A percentile compares a stretch with the other conserved stretches of the same genome.
These are phyloP conservation scores for Apiotrichum veenhuisii DNA, from an alignment of 1,284 basidiomycete genomes.

Conservation along the genomic window DNA sequence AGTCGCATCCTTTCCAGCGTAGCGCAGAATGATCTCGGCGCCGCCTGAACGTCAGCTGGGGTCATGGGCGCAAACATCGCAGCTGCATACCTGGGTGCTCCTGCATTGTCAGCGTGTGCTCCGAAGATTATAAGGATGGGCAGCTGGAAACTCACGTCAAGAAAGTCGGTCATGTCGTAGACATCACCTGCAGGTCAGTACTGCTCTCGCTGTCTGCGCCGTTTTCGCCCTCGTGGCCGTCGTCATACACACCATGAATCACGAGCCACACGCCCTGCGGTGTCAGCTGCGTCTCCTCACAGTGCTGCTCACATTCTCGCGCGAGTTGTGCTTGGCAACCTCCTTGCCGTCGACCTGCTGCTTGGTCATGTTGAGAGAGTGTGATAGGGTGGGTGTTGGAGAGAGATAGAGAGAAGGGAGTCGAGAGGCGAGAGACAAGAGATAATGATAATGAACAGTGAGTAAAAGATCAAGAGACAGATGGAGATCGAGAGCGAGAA, in stretches of 20 bases:
- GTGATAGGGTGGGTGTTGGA: not conserved
- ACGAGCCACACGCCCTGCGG: slow-evolving; percentile 78
- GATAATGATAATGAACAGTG: too few species aligned
- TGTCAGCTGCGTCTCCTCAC: too few species aligned
- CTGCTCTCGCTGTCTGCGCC: not conserved
- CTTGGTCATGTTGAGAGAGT: slow-evolving; percentile 15
- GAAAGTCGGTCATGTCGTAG: slow-evolving; percentile 73
- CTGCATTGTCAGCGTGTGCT: slow-evolving; percentile 14
- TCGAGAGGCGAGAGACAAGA: too few species aligned
- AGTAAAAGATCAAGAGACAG: too few species aligned
- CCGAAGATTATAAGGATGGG: not conserved
- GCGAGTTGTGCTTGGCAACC: slow-evolving; percentile 45
- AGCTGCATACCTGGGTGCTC: slow-evolving; percentile 62
- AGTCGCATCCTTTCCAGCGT: slow-evolving; percentile 72
- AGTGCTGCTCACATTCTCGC: slow-evolving; percentile 39
- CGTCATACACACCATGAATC: slow-evolving; percentile 62
- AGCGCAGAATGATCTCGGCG: slow-evolving; percentile 63
- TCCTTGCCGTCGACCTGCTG: slow-evolving; percentile 43
- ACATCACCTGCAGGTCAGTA: slow-evolving; percentile 54
- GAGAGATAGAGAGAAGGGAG: not conserved
- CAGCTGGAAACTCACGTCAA: slow-evolving; percentile 58
- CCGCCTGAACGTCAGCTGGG: slow-evolving; percentile 51
- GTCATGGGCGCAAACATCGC: not conserved
- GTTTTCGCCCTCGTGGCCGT: not conserved
- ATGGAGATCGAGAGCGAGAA: too few species aligned